A percentile compares a stretch with the other conserved stretches of the same genome.
Evolutionary conservation across 257 asterid species (phyloP).

Genomic region (Cinchona pubescens): DNA sequence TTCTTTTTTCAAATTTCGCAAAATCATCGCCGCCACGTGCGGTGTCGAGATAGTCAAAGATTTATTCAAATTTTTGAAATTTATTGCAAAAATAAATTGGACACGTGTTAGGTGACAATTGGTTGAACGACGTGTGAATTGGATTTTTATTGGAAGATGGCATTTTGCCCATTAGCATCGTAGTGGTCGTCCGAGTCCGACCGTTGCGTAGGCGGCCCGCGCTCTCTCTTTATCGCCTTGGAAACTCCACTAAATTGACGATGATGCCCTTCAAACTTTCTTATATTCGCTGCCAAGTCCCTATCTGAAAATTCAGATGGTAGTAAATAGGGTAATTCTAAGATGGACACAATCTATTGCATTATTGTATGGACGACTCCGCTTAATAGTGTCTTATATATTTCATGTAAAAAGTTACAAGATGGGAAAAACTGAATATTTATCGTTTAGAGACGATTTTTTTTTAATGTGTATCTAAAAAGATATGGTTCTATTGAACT

Average conservation of each 20-base stretch:
- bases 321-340: too few species aligned
- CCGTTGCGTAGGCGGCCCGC: conserved; percentile 35
- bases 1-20: background rate
- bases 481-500: too few species aligned
- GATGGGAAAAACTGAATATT: too few species aligned
- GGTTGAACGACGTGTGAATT: conserved; percentile 33
- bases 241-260: background rate
- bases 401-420: too few species aligned
- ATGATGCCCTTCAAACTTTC: background rate
- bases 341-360: too few species aligned
- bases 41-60: conserved; percentile 26
- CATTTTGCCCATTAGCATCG: conserved; percentile 10
- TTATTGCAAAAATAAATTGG: too few species aligned
- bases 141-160: conserved; percentile 23
- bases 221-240: background rate
- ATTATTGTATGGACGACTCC: too few species aligned
- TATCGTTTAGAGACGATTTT: too few species aligned
- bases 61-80: background rate
- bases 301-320: too few species aligned
- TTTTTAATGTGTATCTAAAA: too few species aligned
- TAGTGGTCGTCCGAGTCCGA: conserved; percentile 29
- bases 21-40: conserved; percentile 47
- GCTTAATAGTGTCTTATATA: too few species aligned
- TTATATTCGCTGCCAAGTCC: background rate
- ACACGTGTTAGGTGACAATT: conserved; percentile 24